phyloP scores from a whole-genome alignment of 441 rosid species.

The Rhodomyrtus psidioides region DNA sequence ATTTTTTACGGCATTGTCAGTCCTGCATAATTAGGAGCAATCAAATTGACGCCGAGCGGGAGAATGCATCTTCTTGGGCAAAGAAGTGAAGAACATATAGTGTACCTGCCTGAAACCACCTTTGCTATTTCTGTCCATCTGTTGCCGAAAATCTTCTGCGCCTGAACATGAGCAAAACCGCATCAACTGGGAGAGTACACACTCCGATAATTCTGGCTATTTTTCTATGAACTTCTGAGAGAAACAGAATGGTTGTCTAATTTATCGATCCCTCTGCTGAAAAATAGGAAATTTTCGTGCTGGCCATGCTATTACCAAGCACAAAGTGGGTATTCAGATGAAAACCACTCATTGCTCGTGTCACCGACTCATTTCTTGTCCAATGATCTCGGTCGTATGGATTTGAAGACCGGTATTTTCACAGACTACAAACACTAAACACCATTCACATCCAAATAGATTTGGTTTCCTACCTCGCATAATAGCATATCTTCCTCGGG shows the following conservation, averaged over 20 bases:
- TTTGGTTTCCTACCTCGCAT: slow-evolving; percentile 89
- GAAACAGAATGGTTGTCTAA: background rate
- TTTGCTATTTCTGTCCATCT: slow-evolving; percentile 99
- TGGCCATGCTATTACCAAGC: background rate
- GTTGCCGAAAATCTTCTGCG: slow-evolving; percentile 87
- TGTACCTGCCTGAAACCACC: slow-evolving; percentile 98
- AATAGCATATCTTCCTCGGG: slow-evolving; percentile 96
- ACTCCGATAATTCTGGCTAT: background rate
- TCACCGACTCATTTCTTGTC: background rate
- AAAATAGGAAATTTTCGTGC: background rate
- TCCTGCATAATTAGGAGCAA: slow-evolving; percentile 36
- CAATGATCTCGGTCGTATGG: background rate
- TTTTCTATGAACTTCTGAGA: background rate
- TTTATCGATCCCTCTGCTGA: background rate
- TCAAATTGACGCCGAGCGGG: background rate
- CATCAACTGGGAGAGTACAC: background rate
- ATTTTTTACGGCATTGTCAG: slow-evolving; percentile 98
- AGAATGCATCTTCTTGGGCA: background rate
- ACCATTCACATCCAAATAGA: background rate
- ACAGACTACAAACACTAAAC: background rate
- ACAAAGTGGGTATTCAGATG: background rate
- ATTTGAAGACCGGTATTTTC: background rate
- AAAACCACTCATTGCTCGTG: background rate
- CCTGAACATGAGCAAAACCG: slow-evolving; percentile 40
- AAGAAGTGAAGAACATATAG: background rate